Base-by-base conservation (phyloP, 2,329 filamentous ascomycete species). In the Blastomyces emzantsi region DNA sequence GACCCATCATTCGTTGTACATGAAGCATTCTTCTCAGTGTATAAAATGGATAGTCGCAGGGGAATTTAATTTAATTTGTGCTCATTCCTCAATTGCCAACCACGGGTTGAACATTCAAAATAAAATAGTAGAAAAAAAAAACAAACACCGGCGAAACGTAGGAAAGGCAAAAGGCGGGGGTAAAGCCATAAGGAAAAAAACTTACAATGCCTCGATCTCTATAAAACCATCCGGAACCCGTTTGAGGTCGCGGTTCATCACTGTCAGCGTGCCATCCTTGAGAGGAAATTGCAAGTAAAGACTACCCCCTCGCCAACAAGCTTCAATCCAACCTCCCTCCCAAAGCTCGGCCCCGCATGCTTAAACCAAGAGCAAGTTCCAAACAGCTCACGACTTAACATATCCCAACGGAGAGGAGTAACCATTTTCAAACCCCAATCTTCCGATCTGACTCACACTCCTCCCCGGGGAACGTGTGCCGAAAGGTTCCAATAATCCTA, bases 141-240 rank as follows among this genome's bases (percentile, higher is more conserved):
- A 22, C 36, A 45, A 25, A 6, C n/a, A n/a, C 6, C n/a, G 36
- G 25, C n/a, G 19, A 60, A 60, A n/a, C 17, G 3, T 30, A 2
- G 25, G 47, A 22, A 61, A 52, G 7, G 25, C 33, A 36, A 41
- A 30, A 55, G 22, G 64, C 56, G 57, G 45, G 11, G 30, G 49
- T 22, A 36, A 1, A 54, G 45, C 25, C 49, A 61, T 49, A 51
- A 59, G 58, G 60, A 33, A 22, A 62, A 28, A 19, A 61, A 83
- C 90, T 85, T 82, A 97, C 90, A 97, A 74, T 22, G 92, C 88
- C 78, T 97, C 92, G 65, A 97, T 90, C 75, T 97, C 93, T 94
- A 68, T 64, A 61, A 33, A 36, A n/a, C 22, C 36, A 43, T 58
- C 19, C 28, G 25, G 55, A 13, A 36, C 17, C 52, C 8, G 49